phyloP scores from a whole-genome alignment of 2,329 filamentous ascomycete genomes.

The Teratosphaeria zuluensis region DNA sequence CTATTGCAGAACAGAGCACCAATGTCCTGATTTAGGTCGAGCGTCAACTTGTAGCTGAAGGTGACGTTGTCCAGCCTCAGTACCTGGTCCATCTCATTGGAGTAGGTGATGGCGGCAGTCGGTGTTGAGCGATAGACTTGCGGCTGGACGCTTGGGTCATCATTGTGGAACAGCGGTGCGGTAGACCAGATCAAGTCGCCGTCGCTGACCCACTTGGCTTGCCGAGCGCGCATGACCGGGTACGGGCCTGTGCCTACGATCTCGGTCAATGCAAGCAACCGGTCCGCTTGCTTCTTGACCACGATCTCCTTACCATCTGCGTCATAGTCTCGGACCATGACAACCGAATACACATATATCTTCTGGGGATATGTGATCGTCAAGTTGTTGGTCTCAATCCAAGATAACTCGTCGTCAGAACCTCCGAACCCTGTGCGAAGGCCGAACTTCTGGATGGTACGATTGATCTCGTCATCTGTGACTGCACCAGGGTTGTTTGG shows the following conservation, averaged over 20 bases:
- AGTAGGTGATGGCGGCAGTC: neutral
- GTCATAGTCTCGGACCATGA: neutral
- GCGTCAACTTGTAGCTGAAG: neutral
- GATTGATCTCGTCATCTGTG: too few relatives aligned
- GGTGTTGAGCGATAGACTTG: neutral
- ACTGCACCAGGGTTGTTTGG: too few relatives aligned
- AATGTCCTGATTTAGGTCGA: neutral
- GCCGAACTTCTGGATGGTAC: neutral
- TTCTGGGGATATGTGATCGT: neutral
- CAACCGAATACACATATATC: constrained; percentile 5
- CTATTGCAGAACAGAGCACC: neutral
- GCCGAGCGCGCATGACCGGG: neutral
- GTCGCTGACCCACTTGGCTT: constrained; percentile 8
- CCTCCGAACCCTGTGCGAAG: constrained; percentile 1
- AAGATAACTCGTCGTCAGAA: neutral
- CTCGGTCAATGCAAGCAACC: neutral
- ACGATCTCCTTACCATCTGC: neutral
- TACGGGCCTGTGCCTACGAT: too few relatives aligned
- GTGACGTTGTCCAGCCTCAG: neutral
- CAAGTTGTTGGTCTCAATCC: constrained; percentile 7
- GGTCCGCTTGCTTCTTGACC: constrained; percentile 1
- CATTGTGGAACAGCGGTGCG: neutral
- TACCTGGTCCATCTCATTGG: neutral
- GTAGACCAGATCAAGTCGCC: constrained; percentile 10
- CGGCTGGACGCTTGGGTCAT: too few relatives aligned